phyloP scores from a whole-genome alignment of 1,139 yeast genomes.

The Hyphopichia buzzinii region DNA sequence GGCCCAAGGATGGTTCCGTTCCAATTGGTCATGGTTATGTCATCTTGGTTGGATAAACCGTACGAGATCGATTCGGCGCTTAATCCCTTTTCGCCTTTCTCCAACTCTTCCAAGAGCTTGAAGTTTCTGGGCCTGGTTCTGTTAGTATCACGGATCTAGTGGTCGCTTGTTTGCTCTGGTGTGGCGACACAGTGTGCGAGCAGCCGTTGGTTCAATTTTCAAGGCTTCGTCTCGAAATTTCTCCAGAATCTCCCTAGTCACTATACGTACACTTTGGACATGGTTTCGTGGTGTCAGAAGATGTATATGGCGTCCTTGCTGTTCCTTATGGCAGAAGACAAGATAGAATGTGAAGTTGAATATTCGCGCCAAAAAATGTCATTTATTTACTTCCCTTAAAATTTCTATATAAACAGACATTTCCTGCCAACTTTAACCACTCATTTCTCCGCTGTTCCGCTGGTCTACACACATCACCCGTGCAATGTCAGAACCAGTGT shows the following conservation, averaged over 20 bases:
- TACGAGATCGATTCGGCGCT: conserved; percentile 97
- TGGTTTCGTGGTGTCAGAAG: conserved; percentile 7
- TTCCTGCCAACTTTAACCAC: no score
- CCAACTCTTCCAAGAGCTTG: conserved; percentile 90
- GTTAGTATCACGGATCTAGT: no score
- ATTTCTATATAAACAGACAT: no score
- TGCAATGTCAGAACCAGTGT: conserved; percentile 15
- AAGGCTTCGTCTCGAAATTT: no score
- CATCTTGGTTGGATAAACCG: conserved; percentile 85
- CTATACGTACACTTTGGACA: conserved; percentile 43
- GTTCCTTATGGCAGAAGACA: not conserved
- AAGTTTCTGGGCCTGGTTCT: conserved; percentile 90
- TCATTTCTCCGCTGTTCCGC: no score
- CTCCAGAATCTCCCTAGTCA: no score
- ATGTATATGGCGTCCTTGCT: not conserved
- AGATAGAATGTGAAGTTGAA: not conserved
- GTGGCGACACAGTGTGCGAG: no score
- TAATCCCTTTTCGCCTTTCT: conserved; percentile 95
- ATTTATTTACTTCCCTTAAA: no score
- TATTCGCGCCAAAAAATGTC: no score
- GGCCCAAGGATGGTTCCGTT: conserved; percentile 97
- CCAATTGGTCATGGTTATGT: conserved; percentile 90
- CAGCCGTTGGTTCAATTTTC: no score
- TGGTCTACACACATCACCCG: no score
- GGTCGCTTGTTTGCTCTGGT: no score